phyloP scores from a whole-genome alignment of 176 grass and related monocot species.

The Oryza longistaminata region DNA sequence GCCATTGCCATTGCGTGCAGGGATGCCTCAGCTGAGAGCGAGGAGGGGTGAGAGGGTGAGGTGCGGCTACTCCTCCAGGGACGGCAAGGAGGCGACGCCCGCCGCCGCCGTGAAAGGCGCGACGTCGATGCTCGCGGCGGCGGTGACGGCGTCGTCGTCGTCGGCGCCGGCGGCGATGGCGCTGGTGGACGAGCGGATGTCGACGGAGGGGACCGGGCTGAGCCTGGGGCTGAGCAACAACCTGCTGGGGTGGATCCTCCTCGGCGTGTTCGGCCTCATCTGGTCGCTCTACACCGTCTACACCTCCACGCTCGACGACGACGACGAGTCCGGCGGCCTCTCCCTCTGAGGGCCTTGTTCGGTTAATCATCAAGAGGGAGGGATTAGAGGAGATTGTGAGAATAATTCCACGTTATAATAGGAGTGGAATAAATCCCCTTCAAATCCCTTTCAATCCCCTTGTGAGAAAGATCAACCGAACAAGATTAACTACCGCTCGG shows the following conservation, averaged over 20 bases:
- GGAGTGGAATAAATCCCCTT: no score
- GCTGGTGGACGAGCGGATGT: conserved; percentile 94
- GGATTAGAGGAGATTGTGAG: no score
- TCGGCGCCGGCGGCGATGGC: conserved; percentile 63
- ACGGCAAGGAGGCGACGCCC: not conserved
- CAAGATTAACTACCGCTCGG: no score
- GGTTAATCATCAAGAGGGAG: no score
- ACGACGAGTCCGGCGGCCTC: conserved; percentile 86
- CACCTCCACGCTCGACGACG: conserved; percentile 92
- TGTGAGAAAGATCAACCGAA: no score
- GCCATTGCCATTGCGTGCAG: conserved; percentile 29
- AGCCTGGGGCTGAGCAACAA: conserved; percentile 94
- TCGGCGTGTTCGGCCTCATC: conserved; percentile 86
- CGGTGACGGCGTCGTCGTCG: conserved; percentile 30
- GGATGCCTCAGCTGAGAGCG: conserved; percentile 57
- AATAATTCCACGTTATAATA: no score
- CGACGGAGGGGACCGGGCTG: conserved; percentile 87
- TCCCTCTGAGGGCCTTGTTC: conserved; percentile 40
- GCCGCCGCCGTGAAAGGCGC: not conserved
- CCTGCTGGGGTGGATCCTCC: conserved; percentile 81
- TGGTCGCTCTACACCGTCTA: conserved; percentile 94
- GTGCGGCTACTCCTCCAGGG: conserved; percentile 53
- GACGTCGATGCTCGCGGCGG: conserved; percentile 36
- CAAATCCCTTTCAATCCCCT: no score
- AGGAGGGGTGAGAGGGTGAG: conserved; percentile 52